These are phyloP conservation scores for Alternaria novae-zelandiae DNA, from an alignment of 2,329 filamentous ascomycete species.

Conservation along the genomic window DNA sequence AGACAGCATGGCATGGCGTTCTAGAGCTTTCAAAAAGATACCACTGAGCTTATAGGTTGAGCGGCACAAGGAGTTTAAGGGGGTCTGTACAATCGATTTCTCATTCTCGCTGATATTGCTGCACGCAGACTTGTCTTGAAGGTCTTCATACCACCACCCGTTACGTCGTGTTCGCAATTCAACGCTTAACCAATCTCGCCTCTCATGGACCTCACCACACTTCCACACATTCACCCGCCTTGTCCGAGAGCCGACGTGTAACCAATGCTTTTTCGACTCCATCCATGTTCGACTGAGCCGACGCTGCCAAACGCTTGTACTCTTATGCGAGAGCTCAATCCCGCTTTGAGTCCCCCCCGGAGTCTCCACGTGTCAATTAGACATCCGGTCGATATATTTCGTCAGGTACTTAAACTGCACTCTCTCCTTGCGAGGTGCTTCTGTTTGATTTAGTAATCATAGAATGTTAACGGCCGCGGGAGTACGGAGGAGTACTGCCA, in stretches of 20 bases:
- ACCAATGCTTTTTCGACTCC: neutral
- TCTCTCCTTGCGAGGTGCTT: neutral
- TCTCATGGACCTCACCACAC: neutral
- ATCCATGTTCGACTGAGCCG: neutral
- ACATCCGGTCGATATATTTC: neutral
- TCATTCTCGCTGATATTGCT: neutral
- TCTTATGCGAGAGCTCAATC: neutral
- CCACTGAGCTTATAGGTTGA: neutral
- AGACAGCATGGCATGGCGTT: neutral
- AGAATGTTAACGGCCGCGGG: neutral
- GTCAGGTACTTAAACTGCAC: neutral
- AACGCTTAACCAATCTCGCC: neutral
- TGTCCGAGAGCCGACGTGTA: neutral
- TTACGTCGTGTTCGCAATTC: neutral
- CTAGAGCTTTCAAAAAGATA: neutral
- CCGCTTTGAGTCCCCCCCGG: neutral
- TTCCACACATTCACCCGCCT: neutral
- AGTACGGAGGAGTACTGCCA: neutral
- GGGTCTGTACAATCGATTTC: neutral
- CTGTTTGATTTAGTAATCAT: neutral
- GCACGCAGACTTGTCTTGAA: no score
- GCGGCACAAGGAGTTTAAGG: neutral
- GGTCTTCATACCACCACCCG: no score
- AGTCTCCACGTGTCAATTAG: neutral
- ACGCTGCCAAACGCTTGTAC: neutral